Conservation (phyloP, 495 filamentous ascomycete genomes). For the Podospora conica region DNA sequence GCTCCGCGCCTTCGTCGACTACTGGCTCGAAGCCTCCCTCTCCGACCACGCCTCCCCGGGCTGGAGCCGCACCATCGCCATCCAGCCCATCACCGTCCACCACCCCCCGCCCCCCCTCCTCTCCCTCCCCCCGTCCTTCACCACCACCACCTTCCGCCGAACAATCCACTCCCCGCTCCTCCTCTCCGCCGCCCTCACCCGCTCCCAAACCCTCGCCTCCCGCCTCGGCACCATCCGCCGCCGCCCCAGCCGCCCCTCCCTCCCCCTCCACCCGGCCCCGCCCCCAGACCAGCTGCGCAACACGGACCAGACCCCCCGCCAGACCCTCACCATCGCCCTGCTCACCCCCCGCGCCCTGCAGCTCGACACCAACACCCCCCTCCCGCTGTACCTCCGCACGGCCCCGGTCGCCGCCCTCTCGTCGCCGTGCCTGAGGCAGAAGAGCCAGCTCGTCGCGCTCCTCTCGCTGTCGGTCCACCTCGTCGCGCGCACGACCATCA, state of each 20-base stretch:
- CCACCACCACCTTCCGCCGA: neutral
- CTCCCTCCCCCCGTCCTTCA: neutral
- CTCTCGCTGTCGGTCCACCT: neutral
- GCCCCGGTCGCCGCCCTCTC: neutral
- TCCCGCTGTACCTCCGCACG: neutral
- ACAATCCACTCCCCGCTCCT: neutral
- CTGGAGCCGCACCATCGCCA: neutral
- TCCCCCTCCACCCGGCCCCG: neutral
- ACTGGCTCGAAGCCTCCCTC: conserved; percentile 6
- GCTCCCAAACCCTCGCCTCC: neutral
- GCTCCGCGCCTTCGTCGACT: neutral
- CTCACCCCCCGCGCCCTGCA: neutral
- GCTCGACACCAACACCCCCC: neutral
- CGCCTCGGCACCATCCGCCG: neutral
- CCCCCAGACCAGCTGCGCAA: neutral
- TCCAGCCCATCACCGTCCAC: neutral
- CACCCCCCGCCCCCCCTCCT: neutral
- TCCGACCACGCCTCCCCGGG: neutral
- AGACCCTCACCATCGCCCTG: neutral
- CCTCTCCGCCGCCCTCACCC: neutral
- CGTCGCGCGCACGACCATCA: neutral
- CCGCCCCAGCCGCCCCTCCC: neutral
- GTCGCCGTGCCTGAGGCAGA: neutral
- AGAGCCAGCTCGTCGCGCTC: neutral
- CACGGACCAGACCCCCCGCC: neutral